Evolutionary conservation across 306 rosid genomes (phyloP).

Genomic region (Castanea crenata): DNA sequence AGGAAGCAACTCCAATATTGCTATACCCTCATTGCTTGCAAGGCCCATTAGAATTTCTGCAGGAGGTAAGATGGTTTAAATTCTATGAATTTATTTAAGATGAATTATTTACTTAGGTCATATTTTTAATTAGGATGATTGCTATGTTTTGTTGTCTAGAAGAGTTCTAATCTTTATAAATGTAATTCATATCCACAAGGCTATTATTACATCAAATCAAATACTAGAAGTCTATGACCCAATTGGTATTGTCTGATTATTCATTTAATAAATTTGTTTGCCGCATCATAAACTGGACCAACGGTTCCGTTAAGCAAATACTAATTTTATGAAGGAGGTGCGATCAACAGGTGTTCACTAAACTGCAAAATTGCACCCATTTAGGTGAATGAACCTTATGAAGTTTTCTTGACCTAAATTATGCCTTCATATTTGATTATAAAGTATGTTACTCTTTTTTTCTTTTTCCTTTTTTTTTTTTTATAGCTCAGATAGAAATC

Average conservation of each 20-base stretch:
- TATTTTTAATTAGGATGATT: neutral
- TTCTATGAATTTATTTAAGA: neutral
- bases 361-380: neutral
- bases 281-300: neutral
- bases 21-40: slow-evolving; percentile 38
- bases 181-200: neutral
- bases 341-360: neutral
- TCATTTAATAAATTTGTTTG: neutral
- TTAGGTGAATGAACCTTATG: neutral
- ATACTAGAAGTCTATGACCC: neutral
- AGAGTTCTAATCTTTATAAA: neutral
- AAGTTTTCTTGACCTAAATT: too few relatives aligned
- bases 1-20: slow-evolving; percentile 42
- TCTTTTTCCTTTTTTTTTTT: too few relatives aligned
- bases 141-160: neutral
- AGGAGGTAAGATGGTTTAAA: slow-evolving; percentile 37
- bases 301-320: neutral
- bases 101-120: neutral
- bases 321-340: neutral
- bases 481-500: too few relatives aligned
- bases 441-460: too few relatives aligned
- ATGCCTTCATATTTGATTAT: too few relatives aligned
- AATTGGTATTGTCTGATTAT: neutral
- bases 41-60: slow-evolving; percentile 52
- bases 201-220: neutral